A percentile compares a stretch with the other conserved stretches of the same genome.
Evolutionary conservation across 2,329 filamentous ascomycete genomes (phyloP).

Genomic region (Cercospora sp.): DNA sequence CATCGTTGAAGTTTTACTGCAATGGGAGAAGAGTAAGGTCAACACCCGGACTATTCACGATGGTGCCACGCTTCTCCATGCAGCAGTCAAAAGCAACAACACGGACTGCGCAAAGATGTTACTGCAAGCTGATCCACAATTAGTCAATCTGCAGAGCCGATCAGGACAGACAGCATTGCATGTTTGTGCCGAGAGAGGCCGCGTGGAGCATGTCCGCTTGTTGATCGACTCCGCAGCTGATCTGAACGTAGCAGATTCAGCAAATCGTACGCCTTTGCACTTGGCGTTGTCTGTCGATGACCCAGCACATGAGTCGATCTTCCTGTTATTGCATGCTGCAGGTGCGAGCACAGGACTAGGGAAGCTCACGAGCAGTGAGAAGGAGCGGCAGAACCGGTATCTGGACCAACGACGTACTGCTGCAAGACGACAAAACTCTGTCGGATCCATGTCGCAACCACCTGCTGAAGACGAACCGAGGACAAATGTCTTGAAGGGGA

Average conservation of each 20-base stretch:
- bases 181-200: not conserved
- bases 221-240: not conserved
- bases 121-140: not conserved
- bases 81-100: not conserved
- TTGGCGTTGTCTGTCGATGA: not conserved
- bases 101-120: not conserved
- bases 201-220: not conserved
- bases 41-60: not conserved
- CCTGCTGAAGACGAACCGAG: not conserved
- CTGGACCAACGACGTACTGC: constrained; percentile 3
- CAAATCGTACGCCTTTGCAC: not conserved
- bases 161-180: not conserved
- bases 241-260: not conserved
- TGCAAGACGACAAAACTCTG: not conserved
- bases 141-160: not conserved
- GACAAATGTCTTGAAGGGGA: not conserved
- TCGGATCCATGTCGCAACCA: not conserved
- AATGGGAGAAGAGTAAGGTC: not conserved
- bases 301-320: not conserved
- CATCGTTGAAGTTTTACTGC: not conserved
- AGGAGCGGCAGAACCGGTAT: not conserved
- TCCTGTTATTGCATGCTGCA: not conserved
- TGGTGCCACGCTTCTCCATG: not conserved
- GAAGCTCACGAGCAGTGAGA: not conserved
- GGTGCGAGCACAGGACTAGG: not conserved